Conservation (phyloP, 495 filamentous ascomycete species). For the Neurospora sp. region DNA sequence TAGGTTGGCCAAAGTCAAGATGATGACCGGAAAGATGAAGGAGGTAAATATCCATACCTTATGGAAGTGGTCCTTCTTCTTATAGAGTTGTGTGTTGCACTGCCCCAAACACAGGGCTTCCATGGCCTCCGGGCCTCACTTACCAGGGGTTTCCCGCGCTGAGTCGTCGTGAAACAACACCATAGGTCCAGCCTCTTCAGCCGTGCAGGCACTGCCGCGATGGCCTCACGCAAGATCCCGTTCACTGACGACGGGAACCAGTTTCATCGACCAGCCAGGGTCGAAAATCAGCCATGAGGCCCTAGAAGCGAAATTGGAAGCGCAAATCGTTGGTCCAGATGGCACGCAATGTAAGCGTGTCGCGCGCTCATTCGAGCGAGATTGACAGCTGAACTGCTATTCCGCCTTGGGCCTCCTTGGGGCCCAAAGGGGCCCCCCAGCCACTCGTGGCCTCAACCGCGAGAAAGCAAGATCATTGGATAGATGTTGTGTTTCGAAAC, state of each 20-base stretch:
- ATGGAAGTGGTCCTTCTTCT: no score
- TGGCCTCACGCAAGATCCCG: background rate
- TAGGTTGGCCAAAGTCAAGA: no score
- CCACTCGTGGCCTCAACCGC: background rate
- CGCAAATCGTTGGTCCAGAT: background rate
- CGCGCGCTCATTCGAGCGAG: background rate
- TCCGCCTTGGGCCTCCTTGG: background rate
- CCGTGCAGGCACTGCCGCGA: background rate
- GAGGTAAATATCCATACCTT: no score
- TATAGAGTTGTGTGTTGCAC: no score
- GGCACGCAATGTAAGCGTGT: background rate
- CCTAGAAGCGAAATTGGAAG: background rate
- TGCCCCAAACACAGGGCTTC: no score
- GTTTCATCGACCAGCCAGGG: background rate
- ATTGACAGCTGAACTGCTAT: background rate
- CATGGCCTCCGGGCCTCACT: background rate
- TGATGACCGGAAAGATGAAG: no score
- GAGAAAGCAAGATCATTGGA: background rate
- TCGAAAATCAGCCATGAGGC: background rate
- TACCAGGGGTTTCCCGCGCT: background rate
- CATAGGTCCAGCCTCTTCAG: background rate
- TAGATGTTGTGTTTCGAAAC: background rate
- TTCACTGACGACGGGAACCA: background rate
- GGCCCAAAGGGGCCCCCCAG: background rate
- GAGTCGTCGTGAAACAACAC: background rate